Base-by-base conservation (phyloP, 805 yeast genomes). In the Tanozyma kutaoensis region DNA sequence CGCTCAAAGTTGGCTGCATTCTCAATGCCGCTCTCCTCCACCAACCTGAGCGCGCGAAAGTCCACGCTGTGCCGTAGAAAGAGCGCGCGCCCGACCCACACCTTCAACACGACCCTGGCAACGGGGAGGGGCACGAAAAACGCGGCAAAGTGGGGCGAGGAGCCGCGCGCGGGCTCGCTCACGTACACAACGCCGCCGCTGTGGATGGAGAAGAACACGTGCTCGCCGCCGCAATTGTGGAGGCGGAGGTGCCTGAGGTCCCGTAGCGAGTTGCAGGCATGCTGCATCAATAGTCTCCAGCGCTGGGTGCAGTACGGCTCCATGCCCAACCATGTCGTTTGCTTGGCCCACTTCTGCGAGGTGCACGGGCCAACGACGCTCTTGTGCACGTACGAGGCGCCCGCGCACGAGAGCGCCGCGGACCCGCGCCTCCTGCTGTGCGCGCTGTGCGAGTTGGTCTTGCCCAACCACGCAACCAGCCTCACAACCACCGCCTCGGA, bases 341-440 rank as follows among this genome's bases (percentile, higher is more conserved):
- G 78, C 13, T 45, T 78, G 25, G 76, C 82, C 0, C 88, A 78
- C 43, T 78, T 78, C 46, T 78, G 88, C 46, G 88, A 78, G 48
- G 63, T 71, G 14, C 86, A 78, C 43, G 88, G 88, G 0, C 86
- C 88, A 0, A 57, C 73, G 9, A 65, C 72, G 22, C 55, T 78
- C 2, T 48, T 74, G 43, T 76, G 80, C 35, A 74, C 85, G 0
- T 81, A 74, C 37, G 10, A 48, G 3, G 28, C 45, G 2, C 33
- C 30, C 2, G 40, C 36, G 8, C 28, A 35, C n/a, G 27, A 40
- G 5, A 35, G 45, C 65, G 19, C 56, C 66, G 26, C 42, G 61
- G 60, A 22, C 58, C 31, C 58, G 14, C 61, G 36, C 58, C 60
- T 39, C 36, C 69, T 33, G 48, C 60, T 52, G 8, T 77, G 86